Evolutionary conservation across 495 filamentous ascomycete species (phyloP), one percentile per base, ranked within the genome.

Genomic region (Aspergillus panamensis): DNA sequence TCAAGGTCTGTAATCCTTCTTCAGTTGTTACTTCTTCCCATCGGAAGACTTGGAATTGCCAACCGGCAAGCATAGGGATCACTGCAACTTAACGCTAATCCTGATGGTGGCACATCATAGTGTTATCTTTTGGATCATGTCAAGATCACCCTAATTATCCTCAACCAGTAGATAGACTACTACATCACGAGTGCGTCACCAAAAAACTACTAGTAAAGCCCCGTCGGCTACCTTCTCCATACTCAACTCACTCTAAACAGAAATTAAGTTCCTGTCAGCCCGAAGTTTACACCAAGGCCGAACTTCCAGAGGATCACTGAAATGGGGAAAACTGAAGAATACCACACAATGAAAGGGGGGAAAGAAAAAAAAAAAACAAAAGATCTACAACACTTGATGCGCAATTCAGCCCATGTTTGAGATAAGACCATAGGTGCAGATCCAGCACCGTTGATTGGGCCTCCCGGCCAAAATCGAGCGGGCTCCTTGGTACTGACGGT

Each of bases 371-470:
- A 50, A 50, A 51, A 45, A 53, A 16, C 32, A 58, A 59, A 50
- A 47, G 33, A 40, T 61, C 55, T 58, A 60, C 59, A 59, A 39
- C 19, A 17, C 17, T 17, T 19, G 42, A 30, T 48, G 51, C 57
- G 57, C 49, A 51, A 59, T 53, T 49, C 55, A 60, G 55, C 50
- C 61, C 56, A 47, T 53, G 55, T 62, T 61, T 63, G 64, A 67
- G 58, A 64, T 58, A 55, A 54, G 61, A 55, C 59, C 59, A 62
- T 47, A 31, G 53, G 42, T 45, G 61, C 57, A 67, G 65, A 67
- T 78, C 75, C 29, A 45, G 54, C 14, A 30, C 31, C 40, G 30
- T 8, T 56, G 16, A 61, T 59, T 63, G 63, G 63, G 42, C 45
- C 16, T 53, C 51, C 40, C 7, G 13, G 29, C 37, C 49, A 37